Base-by-base conservation (phyloP, 2,329 filamentous ascomycete genomes). In the Colletotrichum lentis region DNA sequence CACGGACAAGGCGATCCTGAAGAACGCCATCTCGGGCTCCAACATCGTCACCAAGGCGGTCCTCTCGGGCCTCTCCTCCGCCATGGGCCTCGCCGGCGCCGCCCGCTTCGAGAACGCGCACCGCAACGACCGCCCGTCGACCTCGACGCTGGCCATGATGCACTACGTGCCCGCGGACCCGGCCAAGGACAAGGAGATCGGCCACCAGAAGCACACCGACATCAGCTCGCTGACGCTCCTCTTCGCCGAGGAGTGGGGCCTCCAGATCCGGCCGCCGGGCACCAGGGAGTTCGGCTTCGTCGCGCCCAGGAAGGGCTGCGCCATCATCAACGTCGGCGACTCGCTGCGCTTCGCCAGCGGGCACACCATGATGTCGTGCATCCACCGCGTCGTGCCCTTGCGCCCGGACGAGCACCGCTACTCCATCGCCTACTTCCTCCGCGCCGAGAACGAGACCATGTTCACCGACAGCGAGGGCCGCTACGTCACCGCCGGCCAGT, bases 261-360 rank as follows among this genome's bases (percentile, higher is more conserved):
- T 88, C 37, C 86, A 88, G 75, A 80, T 87, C 69, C 82, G 82
- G 3, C 82, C 84, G 0, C 85, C 85, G 2, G 75, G 75, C 12
- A 68, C 72, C 39, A 77, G 79, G 39, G 79, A 82, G 73, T 86
- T 85, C 80, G 81, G 81, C 52, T 87, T 85, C 76, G 83, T 88
- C 11, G 81, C 77, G 65, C 85, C 86, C 58, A 81, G 80, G 72
- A 73, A 76, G 0, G 84, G 84, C 64, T 81, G 79, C 70, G 86
- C 85, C 39, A 81, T 88, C 73, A 79, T 88, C 71, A 84, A 88
- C 75, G 83, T 88, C 18, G 86, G 86, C 67, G 86, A 89, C 79
- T 85, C 84, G 31, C 80, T 88, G 70, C 82, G 85, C 50, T 88
- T 87, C 72, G 82, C 83, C 3, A 83, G 80, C 65, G 83, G 81